Base-by-base conservation (phyloP, 768 basidiomycete species). In the Rossbeevera mucosa region DNA sequence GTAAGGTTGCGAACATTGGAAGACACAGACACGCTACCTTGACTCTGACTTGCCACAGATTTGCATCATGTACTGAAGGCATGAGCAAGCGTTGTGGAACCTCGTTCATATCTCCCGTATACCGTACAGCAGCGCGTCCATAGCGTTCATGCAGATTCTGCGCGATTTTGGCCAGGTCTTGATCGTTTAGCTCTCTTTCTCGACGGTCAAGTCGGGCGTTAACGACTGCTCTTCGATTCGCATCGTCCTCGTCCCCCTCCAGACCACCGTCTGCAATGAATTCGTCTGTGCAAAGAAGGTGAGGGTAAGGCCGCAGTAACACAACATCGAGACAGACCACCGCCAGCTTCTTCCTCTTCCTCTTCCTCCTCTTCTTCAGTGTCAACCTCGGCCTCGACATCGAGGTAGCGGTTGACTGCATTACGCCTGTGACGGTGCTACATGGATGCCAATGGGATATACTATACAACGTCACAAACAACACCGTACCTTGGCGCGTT, bases 341-440 rank as follows among this genome's bases (percentile, higher is more conserved):
- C 71, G 11, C 76, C 87, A 53, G 78, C 80, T 49, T 91, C 90
- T 18, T 88, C 88, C 3, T 89, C 89, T 6, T 86, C 91, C 18
- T 95, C 93, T 3, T 88, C 88, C 22, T 97, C 96, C 30, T 96
- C 95, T 4, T 97, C 96, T 18, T 98, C 96, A 26, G 96, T 94
- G 59, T 93, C 93, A 18, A 95, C 94, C 66, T 93, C 92, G 50
- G 93, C 94, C 73, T 95, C 92, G 51, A 94, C 80, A 81, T 98
- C 96, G 59, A 98, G 76, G 85, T 94, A 99, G 58, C 86, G 85
- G 66, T 82, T 88, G 22, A 81, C 78, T 16, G 77, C 74, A 49
- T 73, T 71, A 46, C 81, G 80, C 69, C 80, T 86, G 67, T 87
- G 86, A 54, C 83, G 80, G 54, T 79, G 83, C 82, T 85, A 48